Evolutionary conservation across 78 protist species (phyloP).

Genomic region (Planoprotostelium fungivorum): DNA sequence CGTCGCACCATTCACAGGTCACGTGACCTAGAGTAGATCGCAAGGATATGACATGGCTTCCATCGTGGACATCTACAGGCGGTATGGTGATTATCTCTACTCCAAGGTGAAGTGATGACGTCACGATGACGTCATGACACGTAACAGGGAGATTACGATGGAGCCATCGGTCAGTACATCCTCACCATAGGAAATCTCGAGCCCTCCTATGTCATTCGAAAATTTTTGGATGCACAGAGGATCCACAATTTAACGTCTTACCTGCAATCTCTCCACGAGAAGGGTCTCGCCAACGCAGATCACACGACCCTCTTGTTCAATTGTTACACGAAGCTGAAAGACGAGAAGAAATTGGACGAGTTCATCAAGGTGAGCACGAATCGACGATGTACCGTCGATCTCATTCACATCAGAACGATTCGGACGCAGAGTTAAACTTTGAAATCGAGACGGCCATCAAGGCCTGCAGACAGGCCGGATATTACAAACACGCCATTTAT

Average conservation of each 20-base stretch:
- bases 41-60: slow-evolving; percentile 65
- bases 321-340: slow-evolving; percentile 93
- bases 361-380: slow-evolving; percentile 80
- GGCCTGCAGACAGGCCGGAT: slow-evolving; percentile 85
- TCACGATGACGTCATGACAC: not conserved
- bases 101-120: slow-evolving; percentile 10
- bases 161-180: slow-evolving; percentile 89
- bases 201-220: slow-evolving; percentile 94
- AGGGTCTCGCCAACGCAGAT: slow-evolving; percentile 79
- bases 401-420: not conserved
- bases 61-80: slow-evolving; percentile 77
- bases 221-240: slow-evolving; percentile 92
- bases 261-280: slow-evolving; percentile 80
- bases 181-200: slow-evolving; percentile 92
- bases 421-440: slow-evolving; percentile 61
- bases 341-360: slow-evolving; percentile 72
- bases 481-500: slow-evolving; percentile 76
- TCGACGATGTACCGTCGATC: too few relatives aligned
- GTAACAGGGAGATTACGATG: slow-evolving; percentile 79
- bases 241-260: slow-evolving; percentile 89
- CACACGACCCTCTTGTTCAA: slow-evolving; percentile 93
- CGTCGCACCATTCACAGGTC: not conserved
- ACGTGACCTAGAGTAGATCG: not conserved
- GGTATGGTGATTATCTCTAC: slow-evolving; percentile 93
- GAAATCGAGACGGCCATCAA: slow-evolving; percentile 91